Evolutionary conservation across 225 moss, liverwort and hornwort genomes (phyloP).

Genomic region (Climacium dendroides): DNA sequence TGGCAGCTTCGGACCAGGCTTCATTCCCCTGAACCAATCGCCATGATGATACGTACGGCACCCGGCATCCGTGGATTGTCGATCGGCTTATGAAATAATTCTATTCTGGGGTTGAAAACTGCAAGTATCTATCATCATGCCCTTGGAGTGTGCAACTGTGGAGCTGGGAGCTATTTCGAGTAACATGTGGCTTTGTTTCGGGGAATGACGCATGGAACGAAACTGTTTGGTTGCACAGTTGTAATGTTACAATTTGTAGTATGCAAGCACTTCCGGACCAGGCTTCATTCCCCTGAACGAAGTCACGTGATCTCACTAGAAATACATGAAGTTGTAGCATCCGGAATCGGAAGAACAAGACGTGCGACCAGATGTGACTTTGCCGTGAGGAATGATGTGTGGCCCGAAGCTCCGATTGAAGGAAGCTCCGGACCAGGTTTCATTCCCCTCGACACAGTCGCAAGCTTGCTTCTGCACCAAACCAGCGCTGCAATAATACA

Average conservation of each 20-base stretch:
- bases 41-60: background rate
- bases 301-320: background rate
- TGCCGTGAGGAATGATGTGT: conserved; percentile 45
- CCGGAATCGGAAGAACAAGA: background rate
- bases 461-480: background rate
- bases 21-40: background rate
- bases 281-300: conserved; percentile 32
- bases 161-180: too few relatives aligned
- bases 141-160: background rate
- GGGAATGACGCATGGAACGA: conserved; percentile 27
- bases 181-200: background rate
- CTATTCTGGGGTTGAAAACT: too few relatives aligned
- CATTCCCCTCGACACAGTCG: conserved; percentile 26
- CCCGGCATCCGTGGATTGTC: background rate
- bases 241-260: background rate
- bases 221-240: background rate
- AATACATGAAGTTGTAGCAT: too few relatives aligned
- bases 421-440: conserved; percentile 39
- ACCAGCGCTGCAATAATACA: too few relatives aligned
- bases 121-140: background rate
- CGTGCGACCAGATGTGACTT: background rate
- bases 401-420: conserved; percentile 14
- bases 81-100: background rate
- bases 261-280: conserved; percentile 17
- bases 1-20: conserved; percentile 5